Evolutionary conservation across 1,139 yeast genomes (phyloP), one percentile per base, ranked within the genome.

Genomic region (Yamadazyma pseudoaaseri): DNA sequence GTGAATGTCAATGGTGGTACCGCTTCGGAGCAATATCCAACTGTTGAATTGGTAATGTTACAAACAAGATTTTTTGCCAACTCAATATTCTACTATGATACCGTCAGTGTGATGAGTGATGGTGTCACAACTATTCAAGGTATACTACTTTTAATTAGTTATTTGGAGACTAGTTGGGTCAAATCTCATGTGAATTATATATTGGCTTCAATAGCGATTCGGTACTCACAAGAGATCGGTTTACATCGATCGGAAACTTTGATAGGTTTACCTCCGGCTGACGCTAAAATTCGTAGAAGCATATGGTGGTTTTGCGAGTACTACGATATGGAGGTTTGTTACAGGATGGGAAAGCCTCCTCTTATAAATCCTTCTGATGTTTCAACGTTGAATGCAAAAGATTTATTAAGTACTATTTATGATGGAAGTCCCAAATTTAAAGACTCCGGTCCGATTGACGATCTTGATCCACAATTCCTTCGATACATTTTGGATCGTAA

Each of bases 151-250:
- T 51, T 80, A 33, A 56, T 71, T 3, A 42, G 65, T 3, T 74
- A 68, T 46, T 57, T 75, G 7, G 79, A 76, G 31, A 56, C 62
- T 3, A 60, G 66, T 30, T 55, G 70, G 48, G 52, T 71, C 10
- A 52, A 63, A 5, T 65, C 76, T 12, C 72, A 70, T 23, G 56
- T 62, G 23, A 65, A 70, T 23, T 71, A 67, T 45, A 59, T 69
- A 22, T 47, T 81, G 8, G 51, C 69, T 0, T 58, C 81, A 0
- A 66, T 74, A 6, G 81, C 81, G 1, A 67, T 77, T 2, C 60
- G 86, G 36, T 71, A 66, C 43, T 85, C 86, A 0, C 79, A 73
- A 43, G 82, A 77, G 31, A 55, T 81, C 37, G 94, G 94, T 0
- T 58, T 85, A 16, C 85, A 84, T 48, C 58, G 86, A 21, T 58